Evolutionary conservation across 768 basidiomycete genomes (phyloP).

Genomic region (Leccinum obscurum): DNA sequence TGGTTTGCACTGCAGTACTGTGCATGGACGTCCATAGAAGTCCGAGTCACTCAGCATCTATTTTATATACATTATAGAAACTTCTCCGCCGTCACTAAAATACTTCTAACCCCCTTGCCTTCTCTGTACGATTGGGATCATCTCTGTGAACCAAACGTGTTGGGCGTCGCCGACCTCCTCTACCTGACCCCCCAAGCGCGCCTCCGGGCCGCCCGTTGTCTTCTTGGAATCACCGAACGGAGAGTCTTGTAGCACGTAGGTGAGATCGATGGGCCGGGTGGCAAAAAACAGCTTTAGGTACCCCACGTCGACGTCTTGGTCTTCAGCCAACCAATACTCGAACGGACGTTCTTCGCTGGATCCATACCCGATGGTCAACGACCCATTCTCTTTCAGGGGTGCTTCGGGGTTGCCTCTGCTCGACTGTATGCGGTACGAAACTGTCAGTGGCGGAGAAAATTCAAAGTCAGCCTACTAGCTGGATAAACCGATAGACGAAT

Average conservation of each 20-base stretch:
- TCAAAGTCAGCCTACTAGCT: background rate
- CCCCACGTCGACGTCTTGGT: background rate
- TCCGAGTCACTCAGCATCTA: too few species aligned
- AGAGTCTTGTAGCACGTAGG: background rate
- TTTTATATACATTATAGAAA: too few species aligned
- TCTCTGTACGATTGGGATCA: slow-evolving; percentile 21
- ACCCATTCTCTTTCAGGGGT: slow-evolving; percentile 7
- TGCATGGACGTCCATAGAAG: too few species aligned
- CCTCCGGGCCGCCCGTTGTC: background rate
- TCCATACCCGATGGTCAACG: slow-evolving; percentile 43
- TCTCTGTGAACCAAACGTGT: slow-evolving; percentile 22
- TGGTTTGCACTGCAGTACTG: too few species aligned
- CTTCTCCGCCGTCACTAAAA: background rate
- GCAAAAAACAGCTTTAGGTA: slow-evolving; percentile 1
- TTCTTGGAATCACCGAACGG: background rate
- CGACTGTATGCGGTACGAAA: slow-evolving; percentile 6
- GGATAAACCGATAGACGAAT: background rate
- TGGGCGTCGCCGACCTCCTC: slow-evolving; percentile 3
- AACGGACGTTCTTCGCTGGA: background rate
- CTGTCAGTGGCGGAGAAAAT: background rate
- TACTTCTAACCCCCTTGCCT: background rate
- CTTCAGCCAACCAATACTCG: background rate
- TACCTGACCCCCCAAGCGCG: background rate
- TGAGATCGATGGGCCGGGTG: background rate
- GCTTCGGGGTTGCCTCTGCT: slow-evolving; percentile 1